Evolutionary conservation across 2,329 filamentous ascomycete species (phyloP).

Genomic region (Metarhizium guizhouense): DNA sequence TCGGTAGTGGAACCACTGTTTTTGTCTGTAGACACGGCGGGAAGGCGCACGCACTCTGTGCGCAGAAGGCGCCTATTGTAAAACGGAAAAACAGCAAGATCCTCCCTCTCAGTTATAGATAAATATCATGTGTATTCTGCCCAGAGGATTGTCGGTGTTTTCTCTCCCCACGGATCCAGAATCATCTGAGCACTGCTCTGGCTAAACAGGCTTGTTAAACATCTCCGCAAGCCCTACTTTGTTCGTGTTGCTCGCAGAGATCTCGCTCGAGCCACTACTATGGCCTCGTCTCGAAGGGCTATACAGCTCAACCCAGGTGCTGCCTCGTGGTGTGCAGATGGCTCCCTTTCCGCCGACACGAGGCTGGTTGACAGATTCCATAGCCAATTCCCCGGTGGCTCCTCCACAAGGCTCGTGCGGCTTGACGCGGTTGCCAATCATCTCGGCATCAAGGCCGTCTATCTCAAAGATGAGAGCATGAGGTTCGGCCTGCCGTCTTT

Average conservation of each 20-base stretch:
- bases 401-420: conserved; percentile 39
- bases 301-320: conserved; percentile 10
- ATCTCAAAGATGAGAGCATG: conserved; percentile 62
- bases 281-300: conserved; percentile 7
- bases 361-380: conserved; percentile 9
- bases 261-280: not conserved
- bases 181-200: no score
- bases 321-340: conserved; percentile 5
- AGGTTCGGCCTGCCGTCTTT: conserved; percentile 65
- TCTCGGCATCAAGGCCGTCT: conserved; percentile 47
- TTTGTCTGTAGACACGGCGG: not conserved
- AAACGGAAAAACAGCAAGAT: not conserved
- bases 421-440: conserved; percentile 46
- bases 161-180: no score
- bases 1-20: no score
- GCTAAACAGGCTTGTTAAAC: no score
- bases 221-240: no score
- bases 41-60: conserved; percentile 1
- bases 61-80: not conserved
- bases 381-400: conserved; percentile 27
- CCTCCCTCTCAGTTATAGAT: not conserved
- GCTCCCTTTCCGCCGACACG: not conserved
- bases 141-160: no score
- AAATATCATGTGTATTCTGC: not conserved
- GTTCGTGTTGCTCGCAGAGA: no score